Base-by-base conservation (phyloP, 768 basidiomycete genomes). In the Agaricus sinodeliciosus region DNA sequence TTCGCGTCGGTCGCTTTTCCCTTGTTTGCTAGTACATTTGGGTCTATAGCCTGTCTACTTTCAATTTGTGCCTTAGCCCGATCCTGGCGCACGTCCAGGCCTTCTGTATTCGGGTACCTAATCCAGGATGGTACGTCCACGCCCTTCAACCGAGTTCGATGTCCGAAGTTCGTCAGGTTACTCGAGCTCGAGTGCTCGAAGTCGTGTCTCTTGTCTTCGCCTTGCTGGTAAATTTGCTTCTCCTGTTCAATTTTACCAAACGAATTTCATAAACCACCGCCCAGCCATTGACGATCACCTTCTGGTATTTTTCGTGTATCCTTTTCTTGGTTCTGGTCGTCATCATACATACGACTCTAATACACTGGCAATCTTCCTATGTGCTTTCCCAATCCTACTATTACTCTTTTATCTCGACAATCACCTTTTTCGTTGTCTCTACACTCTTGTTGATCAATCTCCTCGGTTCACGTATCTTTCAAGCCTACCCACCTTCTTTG, bases 1-100 rank as follows among this genome's bases (percentile, higher is more conserved):
- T 71, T 70, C 49, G 62, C 67, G 0, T 72, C 70, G 0, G 70
- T 70, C 2, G 69, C 63, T 0, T 73, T 75, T 55, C 74, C 74
- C 2, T 62, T 74, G 8, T 59, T 71, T 15, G 70, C 72, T 5
- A 72, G 72, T 18, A 72, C 72, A 3, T 72, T 72, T 50, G 72
- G 71, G 0, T 72, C 74, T 0, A 54, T 75, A 6, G 69, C 70
- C 9, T 74, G 68, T 50, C 56, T 73, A 7, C 69, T 74, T 44
- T 71, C 69, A 6, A 62, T 71, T 0, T 73, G 72, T 45, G 62
- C 71, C 0, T 58, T 72, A 9, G 63, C 63, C 3, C 68, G 70
- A 37, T 62, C 67, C 0, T 73, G 72, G 74, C 59, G 68, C 16
- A 48, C 70, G 13, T 19, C 44, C 6, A 57, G 51, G 19, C 44